Base-by-base conservation (phyloP, 2,329 filamentous ascomycete genomes). In the Penicillium sp. region DNA sequence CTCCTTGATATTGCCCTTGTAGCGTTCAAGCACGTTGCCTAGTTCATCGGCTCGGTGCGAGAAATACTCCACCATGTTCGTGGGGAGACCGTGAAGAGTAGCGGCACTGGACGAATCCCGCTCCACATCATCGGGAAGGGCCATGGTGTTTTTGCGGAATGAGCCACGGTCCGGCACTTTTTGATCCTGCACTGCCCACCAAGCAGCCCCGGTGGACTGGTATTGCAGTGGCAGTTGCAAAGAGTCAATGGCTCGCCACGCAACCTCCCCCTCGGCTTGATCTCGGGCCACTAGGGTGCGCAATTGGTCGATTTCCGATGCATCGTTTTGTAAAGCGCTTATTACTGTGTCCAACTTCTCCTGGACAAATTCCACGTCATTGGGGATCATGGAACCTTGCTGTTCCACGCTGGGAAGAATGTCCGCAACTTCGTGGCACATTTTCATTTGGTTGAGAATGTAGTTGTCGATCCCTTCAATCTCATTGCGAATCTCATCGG, bases 401-500 rank as follows among this genome's bases (percentile, higher is more conserved):
- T 76, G 68, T 8, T 77, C 76, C 52, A 87, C 78, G 3, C 67
- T 67, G 2, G 77, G 76, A 25, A 84, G 68, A 36, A 85, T 77
- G 45, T 85, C 80, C 40, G 90, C 81, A 50, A 93, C 79, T 51
- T 84, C 79, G 57, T 85, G 82, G 62, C 83, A 82, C 42, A 70
- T 63, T 41, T 76, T 74, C 55, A 94, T 88, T 59, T 92, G 87
- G 37, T 76, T 74, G 53, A 86, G 78, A 52, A 98, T 90, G 48
- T 82, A 79, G 41, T 77, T 76, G 64, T 98, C 90, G 47, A 94
- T 79, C 7, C 73, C 67, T 45, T 85, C 79, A 45, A 98, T 84
- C 50, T 86, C 70, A 45, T 80, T 77, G 57, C 94, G 87, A 11
- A 95, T 71, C 18, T 85, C 79, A 50, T 90, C 84, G 43, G 85